Base-by-base conservation (phyloP, 2,329 filamentous ascomycete genomes). In the Pseudogymnoascus sp. region DNA sequence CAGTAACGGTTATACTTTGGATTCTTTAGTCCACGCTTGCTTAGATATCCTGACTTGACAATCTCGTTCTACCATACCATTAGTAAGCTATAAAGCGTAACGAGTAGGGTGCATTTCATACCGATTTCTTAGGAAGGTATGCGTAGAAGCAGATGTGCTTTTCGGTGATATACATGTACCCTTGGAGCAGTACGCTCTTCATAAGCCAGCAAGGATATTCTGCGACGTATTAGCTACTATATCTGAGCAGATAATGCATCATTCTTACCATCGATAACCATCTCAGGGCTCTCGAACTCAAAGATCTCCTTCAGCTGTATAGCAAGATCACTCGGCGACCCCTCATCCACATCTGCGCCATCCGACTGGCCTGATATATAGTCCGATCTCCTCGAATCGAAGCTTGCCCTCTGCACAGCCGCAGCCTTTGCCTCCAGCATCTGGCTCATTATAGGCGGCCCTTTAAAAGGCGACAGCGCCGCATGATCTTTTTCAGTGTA, bases 121-220 rank as follows among this genome's bases (percentile, higher is more conserved):
- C 89, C 60, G 89, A 85, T 80, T 94, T 96, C 79, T 92, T 95
- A 5, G 92, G 92, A n/a, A 97, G 82, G 72, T 97, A 97, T 39
- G 94, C 92, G 72, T 97, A 97, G 74, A 97, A 99, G 76, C 92
- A 97, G 65, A 97, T 89, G 72, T 99, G 94, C 68, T 88, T 89
- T 65, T 89, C 81, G 0, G 94, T 97, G 71, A 99, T 90, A 76
- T 97, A 97, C 82, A 99, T 88, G 73, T 94, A 97, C 5, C 94
- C 94, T 72, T 97, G 92, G 7, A 97, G 81, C 31, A 97, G 79
- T 48, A 96, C 91, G 71, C 89, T 96, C 73, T 97, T 92, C 35
- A 97, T 78, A 39, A 97, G 78, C 87, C 91, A 97, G 76, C 93
- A 97, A 7, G 92, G 90, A 72, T 95, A 97, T 78, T 97, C 93